phyloP scores from a whole-genome alignment of 495 filamentous ascomycete genomes.

The Pyronema omphalodes region DNA sequence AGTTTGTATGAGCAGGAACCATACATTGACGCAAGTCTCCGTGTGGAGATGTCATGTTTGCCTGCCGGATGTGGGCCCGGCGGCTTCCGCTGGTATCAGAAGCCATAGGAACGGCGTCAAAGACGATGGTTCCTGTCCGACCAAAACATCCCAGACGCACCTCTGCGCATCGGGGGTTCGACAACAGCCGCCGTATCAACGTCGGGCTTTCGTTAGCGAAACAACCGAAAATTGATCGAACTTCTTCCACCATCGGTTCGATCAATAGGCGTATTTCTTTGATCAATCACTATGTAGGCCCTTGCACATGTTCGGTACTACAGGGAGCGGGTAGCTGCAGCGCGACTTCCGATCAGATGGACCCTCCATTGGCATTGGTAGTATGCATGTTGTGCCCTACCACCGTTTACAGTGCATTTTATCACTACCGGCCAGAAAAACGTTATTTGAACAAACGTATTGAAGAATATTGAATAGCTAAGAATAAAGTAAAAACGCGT shows the following conservation, averaged over 20 bases:
- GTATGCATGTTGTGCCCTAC: background rate
- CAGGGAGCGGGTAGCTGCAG: constrained; percentile 1
- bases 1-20: no score
- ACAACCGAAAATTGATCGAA: background rate
- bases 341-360: background rate
- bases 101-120: background rate
- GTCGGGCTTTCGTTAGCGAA: background rate
- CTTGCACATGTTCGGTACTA: background rate
- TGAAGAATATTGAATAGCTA: background rate
- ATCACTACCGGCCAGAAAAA: background rate
- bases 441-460: background rate
- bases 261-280: background rate
- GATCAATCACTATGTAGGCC: background rate
- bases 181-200: background rate
- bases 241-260: background rate
- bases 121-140: background rate
- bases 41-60: no score
- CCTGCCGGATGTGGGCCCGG: no score
- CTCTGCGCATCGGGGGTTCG: background rate
- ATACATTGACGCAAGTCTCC: no score
- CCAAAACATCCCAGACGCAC: background rate
- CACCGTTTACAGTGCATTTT: background rate
- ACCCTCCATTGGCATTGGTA: background rate
- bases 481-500: background rate
- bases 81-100: no score